Evolutionary conservation across 352 stramenopile genomes (phyloP).

Genomic region (Saprolegnia parasitica): DNA sequence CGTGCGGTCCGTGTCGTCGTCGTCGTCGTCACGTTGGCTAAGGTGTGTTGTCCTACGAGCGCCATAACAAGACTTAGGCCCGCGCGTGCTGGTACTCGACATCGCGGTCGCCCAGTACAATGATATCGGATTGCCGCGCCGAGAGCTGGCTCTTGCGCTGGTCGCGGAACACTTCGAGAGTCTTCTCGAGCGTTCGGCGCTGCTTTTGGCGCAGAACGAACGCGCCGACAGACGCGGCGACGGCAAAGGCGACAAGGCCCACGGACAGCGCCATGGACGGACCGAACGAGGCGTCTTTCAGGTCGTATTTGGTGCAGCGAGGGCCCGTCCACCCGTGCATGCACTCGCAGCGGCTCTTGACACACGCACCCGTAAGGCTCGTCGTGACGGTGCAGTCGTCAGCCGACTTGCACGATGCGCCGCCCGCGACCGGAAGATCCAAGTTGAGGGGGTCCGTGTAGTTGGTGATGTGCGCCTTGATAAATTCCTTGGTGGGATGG

Average conservation of each 20-base stretch:
- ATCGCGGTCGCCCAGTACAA: constrained; percentile 1
- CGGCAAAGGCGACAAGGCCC: not conserved
- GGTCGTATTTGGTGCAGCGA: constrained; percentile 42
- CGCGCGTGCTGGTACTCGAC: not conserved
- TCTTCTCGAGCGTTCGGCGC: constrained; percentile 4
- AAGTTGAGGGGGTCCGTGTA: constrained; percentile 64
- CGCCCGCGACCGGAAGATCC: constrained; percentile 47
- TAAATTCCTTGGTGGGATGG: constrained; percentile 71
- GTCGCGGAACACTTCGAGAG: constrained; percentile 3
- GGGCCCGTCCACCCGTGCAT: constrained; percentile 58
- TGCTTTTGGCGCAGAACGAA: constrained; percentile 3
- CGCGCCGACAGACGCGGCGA: not conserved
- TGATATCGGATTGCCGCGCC: constrained; percentile 3
- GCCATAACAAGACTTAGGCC: not conserved
- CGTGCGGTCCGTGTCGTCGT: too few relatives aligned
- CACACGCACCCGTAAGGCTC: constrained; percentile 46
- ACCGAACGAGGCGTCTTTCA: not conserved
- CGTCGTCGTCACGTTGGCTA: too few relatives aligned
- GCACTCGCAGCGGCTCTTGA: constrained; percentile 47
- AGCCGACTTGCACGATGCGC: constrained; percentile 46
- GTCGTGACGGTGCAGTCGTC: constrained; percentile 42
- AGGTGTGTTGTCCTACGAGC: too few relatives aligned
- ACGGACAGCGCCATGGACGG: not conserved
- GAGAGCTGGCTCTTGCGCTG: not conserved
- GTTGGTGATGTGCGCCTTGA: constrained; percentile 64